A percentile compares a stretch with the other conserved stretches of the same genome.
Conservation (phyloP, 192 early-diverging fungal species). For the Mortierella alpina region DNA sequence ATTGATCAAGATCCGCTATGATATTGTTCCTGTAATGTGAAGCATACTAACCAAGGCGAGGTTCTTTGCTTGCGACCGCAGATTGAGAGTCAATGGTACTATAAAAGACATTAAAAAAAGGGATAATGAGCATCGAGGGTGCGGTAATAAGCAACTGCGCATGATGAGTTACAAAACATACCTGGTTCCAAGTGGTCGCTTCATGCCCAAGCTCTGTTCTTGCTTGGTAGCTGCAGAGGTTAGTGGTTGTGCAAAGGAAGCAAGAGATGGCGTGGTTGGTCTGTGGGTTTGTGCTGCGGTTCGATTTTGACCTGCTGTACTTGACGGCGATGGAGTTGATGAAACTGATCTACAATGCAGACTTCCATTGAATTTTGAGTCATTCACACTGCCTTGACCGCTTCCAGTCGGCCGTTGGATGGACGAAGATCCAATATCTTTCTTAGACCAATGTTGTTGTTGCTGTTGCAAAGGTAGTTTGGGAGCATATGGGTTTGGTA, state of each 20-base stretch:
- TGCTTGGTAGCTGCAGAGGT: not conserved
- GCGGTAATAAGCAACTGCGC: not conserved
- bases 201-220: conserved; percentile 11
- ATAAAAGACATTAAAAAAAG: not conserved
- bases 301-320: too few species aligned
- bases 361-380: too few species aligned
- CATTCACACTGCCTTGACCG: too few species aligned
- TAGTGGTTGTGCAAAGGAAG: not conserved
- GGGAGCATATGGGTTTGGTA: too few species aligned
- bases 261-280: not conserved
- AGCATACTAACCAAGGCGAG: conserved; percentile 5
- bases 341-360: too few species aligned
- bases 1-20: not conserved
- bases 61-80: conserved; percentile 14
- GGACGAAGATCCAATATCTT: too few species aligned
- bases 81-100: conserved; percentile 6
- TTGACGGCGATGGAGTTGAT: too few species aligned
- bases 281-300: not conserved
- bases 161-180: not conserved
- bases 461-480: too few species aligned
- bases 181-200: conserved; percentile 18
- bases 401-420: too few species aligned
- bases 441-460: too few species aligned
- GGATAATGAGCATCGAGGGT: not conserved
- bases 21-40: not conserved